Evolutionary conservation across 345 rosid species (phyloP), one percentile per base, ranked within the genome.

Genomic region (Reutealis trisperma): DNA sequence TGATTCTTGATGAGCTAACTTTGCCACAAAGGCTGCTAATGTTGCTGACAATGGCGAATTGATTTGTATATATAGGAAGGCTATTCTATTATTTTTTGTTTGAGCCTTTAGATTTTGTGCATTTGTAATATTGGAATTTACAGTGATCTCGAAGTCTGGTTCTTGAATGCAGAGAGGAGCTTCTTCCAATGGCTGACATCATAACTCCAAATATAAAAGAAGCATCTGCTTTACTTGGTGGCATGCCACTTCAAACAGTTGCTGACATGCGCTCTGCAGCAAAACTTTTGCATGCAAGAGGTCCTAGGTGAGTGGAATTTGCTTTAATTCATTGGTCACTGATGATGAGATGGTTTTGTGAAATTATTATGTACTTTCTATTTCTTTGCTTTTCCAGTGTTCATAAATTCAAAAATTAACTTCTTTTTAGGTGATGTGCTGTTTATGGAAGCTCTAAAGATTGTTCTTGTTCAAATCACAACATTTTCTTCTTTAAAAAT

Each of bases 181-280:
- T 96, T 55, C 85, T 96, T 77, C 97, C 97, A 51, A 78, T 91
- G 82, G 94, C 98, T 69, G 92, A 92, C 80, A 84, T 96, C 51
- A 80, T 93, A 59, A 96, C 99, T 73, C 99, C 99, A 61, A 96
- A 96, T 84, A 75, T 93, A 69, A 92, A 89, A 84, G 98, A 96
- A 81, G 97, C 98, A 19, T 90, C 97, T 76, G 90, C 96, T 83
- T 87, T 96, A 67, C 96, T 96, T 67, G 93, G 86, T 71, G 92
- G 92, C 37, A 52, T 76, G 83, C 86, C 63, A 74, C 80, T 93
- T 68, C 74, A 86, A 84, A 88, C 94, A 32, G 85, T 92, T 72
- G 88, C 75, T 54, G 95, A 96, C 80, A 92, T 96, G 98, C 80
- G 84, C 34, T 80, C 87, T 80, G 99, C 97, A 10, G 96, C 88